phyloP scores from a whole-genome alignment of 148 eudicot genomes.

The Fagopyrum homotropicum region DNA sequence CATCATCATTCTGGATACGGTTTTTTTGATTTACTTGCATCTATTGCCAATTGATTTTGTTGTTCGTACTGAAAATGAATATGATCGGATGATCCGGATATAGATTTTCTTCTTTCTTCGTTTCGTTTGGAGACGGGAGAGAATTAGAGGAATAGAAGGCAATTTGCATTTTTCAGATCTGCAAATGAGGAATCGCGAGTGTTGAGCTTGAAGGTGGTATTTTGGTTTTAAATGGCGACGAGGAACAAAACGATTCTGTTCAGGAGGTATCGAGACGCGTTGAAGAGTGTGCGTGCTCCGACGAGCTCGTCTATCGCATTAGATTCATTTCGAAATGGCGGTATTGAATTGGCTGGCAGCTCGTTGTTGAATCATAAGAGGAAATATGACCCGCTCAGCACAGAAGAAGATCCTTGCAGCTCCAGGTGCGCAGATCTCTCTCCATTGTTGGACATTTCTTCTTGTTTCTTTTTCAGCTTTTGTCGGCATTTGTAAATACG shows the following conservation, averaged over 20 bases:
- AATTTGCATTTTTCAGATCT: background rate
- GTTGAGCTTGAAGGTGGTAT: background rate
- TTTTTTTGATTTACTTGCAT: background rate
- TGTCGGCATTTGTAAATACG: background rate
- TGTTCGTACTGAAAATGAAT: background rate
- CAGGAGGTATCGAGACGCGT: slow-evolving; percentile 67
- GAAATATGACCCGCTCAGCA: slow-evolving; percentile 41
- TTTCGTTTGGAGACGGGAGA: background rate
- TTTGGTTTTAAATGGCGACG: slow-evolving; percentile 47
- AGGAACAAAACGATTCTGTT: slow-evolving; percentile 68
- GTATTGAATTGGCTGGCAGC: slow-evolving; percentile 52
- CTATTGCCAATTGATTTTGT: background rate
- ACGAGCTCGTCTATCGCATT: slow-evolving; percentile 23
- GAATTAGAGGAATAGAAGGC: background rate
- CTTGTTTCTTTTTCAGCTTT: background rate
- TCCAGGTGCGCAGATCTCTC: slow-evolving; percentile 14
- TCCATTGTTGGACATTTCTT: background rate
- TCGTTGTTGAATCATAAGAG: slow-evolving; percentile 45
- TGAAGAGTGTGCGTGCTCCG: slow-evolving; percentile 64
- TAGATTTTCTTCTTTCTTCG: background rate
- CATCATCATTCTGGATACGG: background rate
- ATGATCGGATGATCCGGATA: background rate
- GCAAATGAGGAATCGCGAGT: background rate
- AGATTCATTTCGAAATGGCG: slow-evolving; percentile 19
- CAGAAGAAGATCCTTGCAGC: slow-evolving; percentile 26